A percentile compares a stretch with the other conserved stretches of the same genome.
Conservation (phyloP, 2,329 filamentous ascomycete genomes). For the Fusarium hainanense region DNA sequence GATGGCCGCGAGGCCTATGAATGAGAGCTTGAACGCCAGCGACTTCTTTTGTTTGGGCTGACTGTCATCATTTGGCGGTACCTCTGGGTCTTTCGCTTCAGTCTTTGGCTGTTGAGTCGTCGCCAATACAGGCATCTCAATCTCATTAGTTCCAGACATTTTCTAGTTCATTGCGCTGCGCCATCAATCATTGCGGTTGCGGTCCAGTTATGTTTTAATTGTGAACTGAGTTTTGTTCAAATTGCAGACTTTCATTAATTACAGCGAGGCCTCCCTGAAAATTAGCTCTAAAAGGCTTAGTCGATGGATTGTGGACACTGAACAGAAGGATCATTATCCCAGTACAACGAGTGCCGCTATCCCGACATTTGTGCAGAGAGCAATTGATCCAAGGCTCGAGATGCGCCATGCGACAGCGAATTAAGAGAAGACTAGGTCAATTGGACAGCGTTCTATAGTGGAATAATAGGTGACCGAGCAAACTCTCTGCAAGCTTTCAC, state of each 20-base stretch:
- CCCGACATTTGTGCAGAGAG: not conserved
- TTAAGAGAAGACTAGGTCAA: too few relatives aligned
- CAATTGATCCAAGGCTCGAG: not conserved
- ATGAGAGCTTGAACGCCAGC: constrained; percentile 10
- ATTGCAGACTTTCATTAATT: not conserved
- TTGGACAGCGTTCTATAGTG: too few relatives aligned
- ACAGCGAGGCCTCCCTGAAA: constrained; percentile 12
- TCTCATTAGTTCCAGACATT: fast-evolving
- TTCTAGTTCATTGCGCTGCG: not conserved
- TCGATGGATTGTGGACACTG: not conserved
- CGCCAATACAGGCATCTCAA: not conserved
- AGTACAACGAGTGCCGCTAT: too few relatives aligned
- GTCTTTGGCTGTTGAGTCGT: not conserved
- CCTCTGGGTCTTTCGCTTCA: not conserved
- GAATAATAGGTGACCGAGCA: too few relatives aligned
- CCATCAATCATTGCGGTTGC: not conserved
- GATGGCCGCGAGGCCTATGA: constrained; percentile 10
- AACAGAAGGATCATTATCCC: not conserved
- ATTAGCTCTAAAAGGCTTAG: not conserved
- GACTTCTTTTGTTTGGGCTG: constrained; percentile 11
- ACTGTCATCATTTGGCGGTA: not conserved
- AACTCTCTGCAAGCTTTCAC: too few relatives aligned
- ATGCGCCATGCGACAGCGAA: too few relatives aligned
- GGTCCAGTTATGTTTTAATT: not conserved
- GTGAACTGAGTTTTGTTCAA: not conserved